These are phyloP conservation scores for Bocquillonia castaneifolia DNA, from an alignment of 441 rosid species.

Conservation along the genomic window DNA sequence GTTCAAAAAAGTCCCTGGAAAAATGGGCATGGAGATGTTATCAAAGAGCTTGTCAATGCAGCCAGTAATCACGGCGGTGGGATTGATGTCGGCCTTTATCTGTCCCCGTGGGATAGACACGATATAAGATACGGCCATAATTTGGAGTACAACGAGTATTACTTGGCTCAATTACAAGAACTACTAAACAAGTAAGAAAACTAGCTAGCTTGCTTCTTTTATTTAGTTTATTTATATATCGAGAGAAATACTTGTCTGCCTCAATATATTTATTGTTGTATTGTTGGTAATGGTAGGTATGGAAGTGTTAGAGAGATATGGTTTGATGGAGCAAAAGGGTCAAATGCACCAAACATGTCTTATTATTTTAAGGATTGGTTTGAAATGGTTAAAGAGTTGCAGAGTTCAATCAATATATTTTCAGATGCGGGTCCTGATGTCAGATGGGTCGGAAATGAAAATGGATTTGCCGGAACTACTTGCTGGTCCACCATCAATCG, in stretches of 20 bases:
- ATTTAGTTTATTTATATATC: background rate
- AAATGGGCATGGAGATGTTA: slow-evolving; percentile 57
- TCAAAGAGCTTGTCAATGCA: slow-evolving; percentile 45
- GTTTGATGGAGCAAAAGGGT: slow-evolving; percentile 72
- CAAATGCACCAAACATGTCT: slow-evolving; percentile 54
- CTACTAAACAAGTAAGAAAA: slow-evolving; percentile 42
- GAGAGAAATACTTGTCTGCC: too few relatives aligned
- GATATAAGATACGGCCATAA: slow-evolving; percentile 57
- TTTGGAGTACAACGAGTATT: slow-evolving; percentile 59
- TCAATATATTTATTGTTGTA: too few relatives aligned
- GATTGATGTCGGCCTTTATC: slow-evolving; percentile 53
- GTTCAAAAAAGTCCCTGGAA: slow-evolving; percentile 52
- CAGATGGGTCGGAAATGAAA: slow-evolving; percentile 66
- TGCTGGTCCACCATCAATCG: slow-evolving; percentile 65
- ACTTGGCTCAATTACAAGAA: slow-evolving; percentile 65
- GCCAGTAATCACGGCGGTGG: slow-evolving; percentile 33
- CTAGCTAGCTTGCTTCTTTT: background rate
- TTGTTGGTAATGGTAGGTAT: slow-evolving; percentile 40
- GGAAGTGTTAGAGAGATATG: slow-evolving; percentile 59
- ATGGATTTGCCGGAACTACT: slow-evolving; percentile 52
- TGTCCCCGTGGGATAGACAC: slow-evolving; percentile 77
- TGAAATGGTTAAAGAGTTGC: slow-evolving; percentile 65
- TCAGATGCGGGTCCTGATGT: slow-evolving; percentile 71
- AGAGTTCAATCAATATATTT: slow-evolving; percentile 61
- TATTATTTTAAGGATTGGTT: slow-evolving; percentile 67